These are phyloP conservation scores for Lipomyces yarrowii DNA, from an alignment of 1,139 yeast species.

Conservation along the genomic window DNA sequence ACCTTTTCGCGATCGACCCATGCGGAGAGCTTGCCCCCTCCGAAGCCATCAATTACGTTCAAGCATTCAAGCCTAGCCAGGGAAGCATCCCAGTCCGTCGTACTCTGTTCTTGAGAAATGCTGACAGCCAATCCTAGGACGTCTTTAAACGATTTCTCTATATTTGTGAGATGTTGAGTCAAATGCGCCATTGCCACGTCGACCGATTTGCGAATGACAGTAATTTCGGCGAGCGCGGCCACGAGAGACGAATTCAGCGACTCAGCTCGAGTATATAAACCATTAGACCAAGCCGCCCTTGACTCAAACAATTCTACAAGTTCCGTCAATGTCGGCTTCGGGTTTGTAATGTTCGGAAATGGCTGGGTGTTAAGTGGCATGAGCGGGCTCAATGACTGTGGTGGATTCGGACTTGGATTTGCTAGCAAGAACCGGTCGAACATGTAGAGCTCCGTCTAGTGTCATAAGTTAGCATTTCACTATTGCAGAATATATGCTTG, in stretches of 20 bases:
- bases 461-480: not conserved
- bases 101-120: conserved; percentile 35
- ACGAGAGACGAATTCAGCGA: conserved; percentile 21
- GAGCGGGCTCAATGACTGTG: conserved; percentile 24
- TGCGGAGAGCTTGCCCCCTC: conserved; percentile 33
- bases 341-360: conserved; percentile 21
- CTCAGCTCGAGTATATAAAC: conserved; percentile 27
- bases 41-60: conserved; percentile 22
- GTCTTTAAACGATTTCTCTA: conserved; percentile 36
- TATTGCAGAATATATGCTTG: not conserved
- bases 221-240: conserved; percentile 29
- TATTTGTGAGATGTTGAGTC: conserved; percentile 37
- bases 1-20: conserved; percentile 37
- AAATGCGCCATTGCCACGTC: conserved; percentile 39
- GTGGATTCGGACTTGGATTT: conserved; percentile 28
- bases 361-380: conserved; percentile 29
- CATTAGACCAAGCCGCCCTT: conserved; percentile 24
- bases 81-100: conserved; percentile 36
- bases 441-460: conserved; percentile 25
- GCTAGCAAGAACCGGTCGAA: conserved; percentile 26
- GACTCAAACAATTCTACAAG: conserved; percentile 25
- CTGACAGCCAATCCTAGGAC: conserved; percentile 36
- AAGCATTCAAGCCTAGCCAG: conserved; percentile 31
- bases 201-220: conserved; percentile 38
- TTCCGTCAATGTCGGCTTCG: conserved; percentile 23